Conservation (phyloP, 2,329 filamentous ascomycete genomes). For the Geosmithia putterillii region DNA sequence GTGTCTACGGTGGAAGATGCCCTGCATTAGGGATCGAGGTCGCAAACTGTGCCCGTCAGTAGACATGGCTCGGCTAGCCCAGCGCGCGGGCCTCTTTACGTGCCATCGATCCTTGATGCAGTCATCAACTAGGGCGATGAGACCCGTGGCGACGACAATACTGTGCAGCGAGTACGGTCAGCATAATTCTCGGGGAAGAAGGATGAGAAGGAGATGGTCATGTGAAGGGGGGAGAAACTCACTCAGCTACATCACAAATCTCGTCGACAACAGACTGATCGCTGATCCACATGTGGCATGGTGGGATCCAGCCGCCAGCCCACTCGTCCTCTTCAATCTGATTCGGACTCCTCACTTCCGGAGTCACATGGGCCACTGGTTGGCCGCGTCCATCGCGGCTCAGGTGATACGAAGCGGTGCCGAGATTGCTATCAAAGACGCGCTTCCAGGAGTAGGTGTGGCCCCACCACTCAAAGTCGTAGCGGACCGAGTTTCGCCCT, state of each 20-base stretch:
- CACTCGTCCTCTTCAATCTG: conserved; percentile 60
- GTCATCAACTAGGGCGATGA: conserved; percentile 82
- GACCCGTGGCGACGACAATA: conserved; percentile 79
- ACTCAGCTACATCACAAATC: conserved; percentile 78
- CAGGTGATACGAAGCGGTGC: conserved; percentile 66
- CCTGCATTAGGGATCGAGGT: conserved; percentile 16
- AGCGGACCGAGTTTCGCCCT: conserved; percentile 50
- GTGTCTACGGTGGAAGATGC: conserved; percentile 26
- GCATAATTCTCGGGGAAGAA: conserved; percentile 3
- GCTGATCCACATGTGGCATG: conserved; percentile 82
- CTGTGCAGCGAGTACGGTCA: conserved; percentile 31
- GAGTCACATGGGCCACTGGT: conserved; percentile 71
- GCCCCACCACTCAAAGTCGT: conserved; percentile 93
- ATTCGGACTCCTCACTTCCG: conserved; percentile 59
- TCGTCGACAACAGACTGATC: conserved; percentile 58
- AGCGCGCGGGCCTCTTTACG: conserved; percentile 22
- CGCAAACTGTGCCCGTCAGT: conserved; percentile 13
- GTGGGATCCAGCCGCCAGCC: conserved; percentile 82
- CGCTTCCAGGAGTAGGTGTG: conserved; percentile 76
- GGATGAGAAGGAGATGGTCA: not conserved
- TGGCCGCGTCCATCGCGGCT: conserved; percentile 47
- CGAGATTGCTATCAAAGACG: conserved; percentile 56
- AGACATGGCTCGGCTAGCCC: conserved; percentile 11
- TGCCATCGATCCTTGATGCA: conserved; percentile 73
- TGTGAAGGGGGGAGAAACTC: conserved; percentile 22